A percentile compares a stretch with the other conserved stretches of the same genome.
Evolutionary conservation across 345 rosid genomes (phyloP).

Genomic region (Kernera saxatilis): DNA sequence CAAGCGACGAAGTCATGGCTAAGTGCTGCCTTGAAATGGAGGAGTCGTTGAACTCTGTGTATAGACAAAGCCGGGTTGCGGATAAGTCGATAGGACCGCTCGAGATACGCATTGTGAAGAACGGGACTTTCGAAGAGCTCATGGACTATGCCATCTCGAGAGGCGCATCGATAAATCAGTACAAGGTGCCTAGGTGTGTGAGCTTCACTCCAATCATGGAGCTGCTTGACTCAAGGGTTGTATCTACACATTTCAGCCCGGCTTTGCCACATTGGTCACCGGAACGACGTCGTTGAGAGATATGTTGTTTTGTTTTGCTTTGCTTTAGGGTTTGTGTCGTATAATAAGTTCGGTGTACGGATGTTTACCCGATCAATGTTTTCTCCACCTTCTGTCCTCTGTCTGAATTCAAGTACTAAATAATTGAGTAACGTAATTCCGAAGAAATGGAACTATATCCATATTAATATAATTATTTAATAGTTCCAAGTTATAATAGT

Average conservation of each 20-base stretch:
- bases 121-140: slow-evolving; percentile 83
- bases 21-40: slow-evolving; percentile 73
- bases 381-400: neutral
- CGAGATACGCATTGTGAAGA: slow-evolving; percentile 69
- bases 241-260: slow-evolving; percentile 65
- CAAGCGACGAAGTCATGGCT: slow-evolving; percentile 42
- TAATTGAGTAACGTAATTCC: neutral
- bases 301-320: neutral
- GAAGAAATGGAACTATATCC: neutral
- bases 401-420: neutral
- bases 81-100: slow-evolving; percentile 81
- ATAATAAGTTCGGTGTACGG: slow-evolving; percentile 24
- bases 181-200: slow-evolving; percentile 83
- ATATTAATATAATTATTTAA: neutral
- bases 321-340: slow-evolving; percentile 14
- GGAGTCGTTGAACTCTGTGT: slow-evolving; percentile 69
- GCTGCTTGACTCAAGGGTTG: slow-evolving; percentile 60
- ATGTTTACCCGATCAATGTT: slow-evolving; percentile 15
- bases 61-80: slow-evolving; percentile 81
- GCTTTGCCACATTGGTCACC: slow-evolving; percentile 62
- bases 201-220: slow-evolving; percentile 72
- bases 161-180: slow-evolving; percentile 89
- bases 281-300: slow-evolving; percentile 32
- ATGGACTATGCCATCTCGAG: slow-evolving; percentile 89
- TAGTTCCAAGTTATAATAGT: neutral